Percentiles rank a stretch among this genome's conserved stretches.
phyloP scores from a whole-genome alignment of 192 early-diverging fungal genomes.

The Entomortierella lignicola region DNA sequence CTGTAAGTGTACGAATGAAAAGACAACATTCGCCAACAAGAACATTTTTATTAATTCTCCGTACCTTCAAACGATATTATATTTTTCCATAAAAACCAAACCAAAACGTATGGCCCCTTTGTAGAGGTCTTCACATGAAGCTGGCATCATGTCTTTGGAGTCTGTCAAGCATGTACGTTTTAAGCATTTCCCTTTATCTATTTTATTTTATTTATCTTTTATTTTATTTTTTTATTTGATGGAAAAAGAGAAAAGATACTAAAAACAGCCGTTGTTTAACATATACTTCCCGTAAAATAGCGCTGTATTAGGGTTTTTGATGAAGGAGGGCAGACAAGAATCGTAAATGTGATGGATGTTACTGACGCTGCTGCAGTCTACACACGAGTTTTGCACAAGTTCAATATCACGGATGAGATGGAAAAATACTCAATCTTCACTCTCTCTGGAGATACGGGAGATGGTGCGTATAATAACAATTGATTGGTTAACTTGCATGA shows the following conservation, averaged over 20 bases:
- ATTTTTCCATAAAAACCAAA: too few relatives aligned
- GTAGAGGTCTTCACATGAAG: constrained; percentile 60
- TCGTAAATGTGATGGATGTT: constrained; percentile 80
- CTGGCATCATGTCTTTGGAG: constrained; percentile 67
- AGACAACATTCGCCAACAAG: not conserved
- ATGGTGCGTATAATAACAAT: constrained; percentile 53
- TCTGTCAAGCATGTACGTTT: constrained; percentile 63
- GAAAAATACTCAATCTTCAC: constrained; percentile 82
- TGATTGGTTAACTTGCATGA: too few relatives aligned
- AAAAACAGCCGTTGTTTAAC: too few relatives aligned
- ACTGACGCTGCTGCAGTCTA: constrained; percentile 77
- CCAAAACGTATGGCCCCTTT: too few relatives aligned
- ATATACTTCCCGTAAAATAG: constrained; percentile 21
- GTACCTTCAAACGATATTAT: too few relatives aligned
- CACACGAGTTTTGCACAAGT: constrained; percentile 80
- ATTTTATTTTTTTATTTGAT: not conserved
- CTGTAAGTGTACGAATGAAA: constrained; percentile 15
- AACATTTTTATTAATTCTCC: not conserved
- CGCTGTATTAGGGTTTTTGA: constrained; percentile 83
- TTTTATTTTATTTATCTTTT: not conserved
- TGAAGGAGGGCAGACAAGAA: constrained; percentile 81
- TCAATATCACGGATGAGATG: constrained; percentile 80
- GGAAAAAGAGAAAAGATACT: not conserved
- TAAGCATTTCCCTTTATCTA: not conserved
- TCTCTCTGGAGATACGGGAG: constrained; percentile 75